Evolutionary conservation across 306 rosid species (phyloP).

Genomic region (Abrus pulchellus): DNA sequence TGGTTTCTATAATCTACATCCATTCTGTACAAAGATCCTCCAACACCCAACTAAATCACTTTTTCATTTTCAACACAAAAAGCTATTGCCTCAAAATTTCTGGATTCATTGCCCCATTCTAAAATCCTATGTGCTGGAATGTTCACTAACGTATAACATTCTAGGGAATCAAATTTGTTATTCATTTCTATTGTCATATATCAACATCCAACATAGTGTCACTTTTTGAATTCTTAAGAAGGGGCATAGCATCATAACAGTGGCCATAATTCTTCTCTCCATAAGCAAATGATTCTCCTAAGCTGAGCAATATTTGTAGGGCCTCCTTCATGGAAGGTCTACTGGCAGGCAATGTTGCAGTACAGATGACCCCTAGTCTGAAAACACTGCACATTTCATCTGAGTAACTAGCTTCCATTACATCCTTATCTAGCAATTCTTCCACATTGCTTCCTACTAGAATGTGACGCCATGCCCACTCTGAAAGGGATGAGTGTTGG

Average conservation of each 20-base stretch:
- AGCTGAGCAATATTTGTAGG: slow-evolving; percentile 30
- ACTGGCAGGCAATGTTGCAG: slow-evolving; percentile 47
- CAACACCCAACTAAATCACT: neutral
- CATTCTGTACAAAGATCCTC: neutral
- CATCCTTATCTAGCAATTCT: slow-evolving; percentile 47
- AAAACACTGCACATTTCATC: slow-evolving; percentile 49
- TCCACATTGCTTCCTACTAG: slow-evolving; percentile 46
- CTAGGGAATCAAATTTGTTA: neutral
- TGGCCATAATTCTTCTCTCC: slow-evolving; percentile 34
- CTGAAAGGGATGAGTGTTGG: slow-evolving; percentile 50
- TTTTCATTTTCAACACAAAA: neutral
- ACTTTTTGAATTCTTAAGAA: slow-evolving; percentile 39
- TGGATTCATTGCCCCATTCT: neutral
- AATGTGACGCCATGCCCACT: slow-evolving; percentile 53
- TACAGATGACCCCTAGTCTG: slow-evolving; percentile 53
- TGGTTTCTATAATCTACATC: too few species aligned
- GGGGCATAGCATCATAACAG: slow-evolving; percentile 49
- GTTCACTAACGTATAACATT: neutral
- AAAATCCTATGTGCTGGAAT: slow-evolving; percentile 31
- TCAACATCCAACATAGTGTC: slow-evolving; percentile 39
- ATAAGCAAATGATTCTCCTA: slow-evolving; percentile 31
- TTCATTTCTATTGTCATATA: neutral
- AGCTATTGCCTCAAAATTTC: slow-evolving; percentile 36
- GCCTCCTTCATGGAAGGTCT: slow-evolving; percentile 57
- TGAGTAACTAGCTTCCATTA: slow-evolving; percentile 36